Evolutionary conservation across 345 rosid genomes (phyloP), one percentile per base, ranked within the genome.

Genomic region (Eucalyptus marginata): DNA sequence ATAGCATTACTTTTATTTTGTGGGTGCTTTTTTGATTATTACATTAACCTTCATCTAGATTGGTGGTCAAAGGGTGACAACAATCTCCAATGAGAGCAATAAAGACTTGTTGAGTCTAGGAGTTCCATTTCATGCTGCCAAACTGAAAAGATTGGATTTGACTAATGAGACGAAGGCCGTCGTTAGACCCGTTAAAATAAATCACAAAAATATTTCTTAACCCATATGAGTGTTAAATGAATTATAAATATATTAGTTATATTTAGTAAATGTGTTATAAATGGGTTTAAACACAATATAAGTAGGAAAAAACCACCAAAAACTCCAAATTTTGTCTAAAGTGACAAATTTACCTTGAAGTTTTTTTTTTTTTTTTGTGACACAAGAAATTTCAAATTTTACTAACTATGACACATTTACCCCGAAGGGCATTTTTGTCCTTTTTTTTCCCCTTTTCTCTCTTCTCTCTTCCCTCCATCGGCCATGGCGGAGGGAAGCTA

Each of bases 381-480:
- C 9, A 52, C 2, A 52, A 52, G 18, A 52, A 52, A 52, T 52
- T 1, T 18, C 3, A 52, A 52, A 52, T 0, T 52, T 52, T 52
- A 18, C 24, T 7, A 18, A 52, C 1, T 0, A 0, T 18, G 24
- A 52, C 10, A 52, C 10, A 52, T 52, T 52, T 52, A 52, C 1
- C 24, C 0, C 24, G 7, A 18, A 18, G 0, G 56, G 56, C 4
- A 52, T 52, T 2, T 7, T 52, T 52, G 18, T 36, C 40, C 40
- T 36, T 52, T 0, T 3, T 51, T 51, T 17, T 7, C 7, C 3
- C n/a, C n/a, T n/a, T 36, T 52, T 18, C 9, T 52, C n/a, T 52
- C 9, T 52, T 52, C 56, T 52, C 24, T 52, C 9, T 52, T 52
- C 0, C 56, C 56, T 52, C 0, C 0, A 0, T 0, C 0, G 0